Evolutionary conservation across 495 filamentous ascomycete species (phyloP).

Genomic region (Aspergillus cristatus): DNA sequence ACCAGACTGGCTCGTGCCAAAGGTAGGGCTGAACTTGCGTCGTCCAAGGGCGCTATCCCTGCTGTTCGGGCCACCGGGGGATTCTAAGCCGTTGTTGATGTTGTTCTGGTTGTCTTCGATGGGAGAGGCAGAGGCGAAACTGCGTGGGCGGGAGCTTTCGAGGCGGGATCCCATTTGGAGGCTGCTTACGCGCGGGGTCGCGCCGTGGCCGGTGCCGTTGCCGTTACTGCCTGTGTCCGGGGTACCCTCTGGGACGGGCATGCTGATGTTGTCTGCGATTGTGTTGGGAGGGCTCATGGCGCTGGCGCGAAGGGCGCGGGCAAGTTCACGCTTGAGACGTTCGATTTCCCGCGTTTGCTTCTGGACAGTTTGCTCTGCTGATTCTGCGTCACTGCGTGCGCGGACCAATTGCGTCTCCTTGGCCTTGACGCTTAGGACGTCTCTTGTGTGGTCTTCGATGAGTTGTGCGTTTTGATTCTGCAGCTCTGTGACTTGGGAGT

Average conservation of each 20-base stretch:
- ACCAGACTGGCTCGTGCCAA: conserved; percentile 43
- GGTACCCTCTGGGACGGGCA: conserved; percentile 28
- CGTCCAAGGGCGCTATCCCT: conserved; percentile 27
- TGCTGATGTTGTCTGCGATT: conserved; percentile 22
- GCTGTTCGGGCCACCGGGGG: conserved; percentile 23
- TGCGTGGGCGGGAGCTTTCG: conserved; percentile 43
- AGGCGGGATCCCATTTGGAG: conserved; percentile 31
- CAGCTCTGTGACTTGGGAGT: conserved; percentile 74
- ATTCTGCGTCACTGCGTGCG: conserved; percentile 80
- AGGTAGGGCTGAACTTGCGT: conserved; percentile 37
- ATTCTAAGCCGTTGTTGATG: conserved; percentile 44
- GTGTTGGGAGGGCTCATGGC: conserved; percentile 31
- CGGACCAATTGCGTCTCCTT: conserved; percentile 97
- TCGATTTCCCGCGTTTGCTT: conserved; percentile 85
- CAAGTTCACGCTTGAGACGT: conserved; percentile 71
- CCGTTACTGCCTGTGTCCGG: conserved; percentile 26
- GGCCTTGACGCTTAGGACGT: conserved; percentile 91
- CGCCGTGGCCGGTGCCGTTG: conserved; percentile 20
- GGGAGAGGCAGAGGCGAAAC: conserved; percentile 57
- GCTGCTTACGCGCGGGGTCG: conserved; percentile 28
- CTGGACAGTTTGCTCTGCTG: conserved; percentile 73
- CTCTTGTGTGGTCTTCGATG: conserved; percentile 94
- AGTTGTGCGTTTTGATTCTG: conserved; percentile 93
- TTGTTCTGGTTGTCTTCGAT: conserved; percentile 78
- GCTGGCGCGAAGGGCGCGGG: conserved; percentile 35